Evolutionary conservation across 2,329 filamentous ascomycete genomes (phyloP).

Genomic region (Bimuria novae-zelandiae): DNA sequence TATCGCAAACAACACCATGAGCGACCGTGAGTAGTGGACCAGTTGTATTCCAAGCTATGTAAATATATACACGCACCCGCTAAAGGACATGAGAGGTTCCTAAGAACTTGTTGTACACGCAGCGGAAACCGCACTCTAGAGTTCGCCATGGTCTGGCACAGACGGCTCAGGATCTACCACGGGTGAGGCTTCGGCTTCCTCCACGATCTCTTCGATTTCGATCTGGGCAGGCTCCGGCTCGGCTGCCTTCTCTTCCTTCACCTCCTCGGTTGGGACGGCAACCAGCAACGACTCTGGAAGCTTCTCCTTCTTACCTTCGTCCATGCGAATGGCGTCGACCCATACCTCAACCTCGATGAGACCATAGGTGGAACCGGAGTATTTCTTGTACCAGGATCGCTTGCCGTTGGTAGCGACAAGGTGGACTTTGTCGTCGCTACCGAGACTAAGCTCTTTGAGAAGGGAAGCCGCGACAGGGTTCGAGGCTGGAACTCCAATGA

Average conservation of each 20-base stretch:
- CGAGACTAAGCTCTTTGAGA: slow-evolving; percentile 66
- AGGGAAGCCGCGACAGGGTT: slow-evolving; percentile 63
- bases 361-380: slow-evolving; percentile 62
- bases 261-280: slow-evolving; percentile 23
- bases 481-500: slow-evolving; percentile 72
- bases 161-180: background rate
- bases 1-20: too few relatives aligned
- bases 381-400: slow-evolving; percentile 82
- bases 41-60: background rate
- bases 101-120: background rate
- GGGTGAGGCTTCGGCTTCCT: slow-evolving; percentile 15
- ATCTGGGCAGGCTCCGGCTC: slow-evolving; percentile 39
- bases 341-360: slow-evolving; percentile 73
- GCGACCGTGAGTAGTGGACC: background rate
- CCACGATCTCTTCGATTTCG: slow-evolving; percentile 36
- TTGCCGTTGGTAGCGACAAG: slow-evolving; percentile 84
- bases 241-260: slow-evolving; percentile 26
- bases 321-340: slow-evolving; percentile 90
- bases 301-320: slow-evolving; percentile 79
- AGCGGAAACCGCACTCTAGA: slow-evolving; percentile 15
- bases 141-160: slow-evolving; percentile 30
- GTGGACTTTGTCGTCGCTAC: slow-evolving; percentile 60
- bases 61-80: background rate
- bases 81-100: slow-evolving; percentile 1
- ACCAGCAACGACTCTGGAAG: slow-evolving; percentile 58